These are phyloP conservation scores for Pilobolus umbonatus DNA, from an alignment of 192 early-diverging fungal species.

Conservation along the genomic window DNA sequence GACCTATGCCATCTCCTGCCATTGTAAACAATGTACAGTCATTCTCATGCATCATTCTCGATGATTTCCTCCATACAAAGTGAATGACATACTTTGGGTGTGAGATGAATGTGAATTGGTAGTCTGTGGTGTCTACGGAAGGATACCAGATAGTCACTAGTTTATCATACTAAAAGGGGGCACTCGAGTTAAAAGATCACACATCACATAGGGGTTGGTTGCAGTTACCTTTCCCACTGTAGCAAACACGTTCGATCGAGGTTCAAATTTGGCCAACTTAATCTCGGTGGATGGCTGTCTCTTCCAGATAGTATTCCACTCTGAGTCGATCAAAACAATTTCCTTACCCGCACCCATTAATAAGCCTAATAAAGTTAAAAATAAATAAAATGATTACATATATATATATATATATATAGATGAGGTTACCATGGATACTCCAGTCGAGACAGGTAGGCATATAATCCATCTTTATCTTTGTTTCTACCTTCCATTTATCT, in stretches of 20 bases:
- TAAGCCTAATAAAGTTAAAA: not conserved
- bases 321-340: slow-evolving; percentile 11
- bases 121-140: slow-evolving; percentile 10
- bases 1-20: slow-evolving; percentile 60
- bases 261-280: slow-evolving; percentile 52
- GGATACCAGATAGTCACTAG: slow-evolving; percentile 63
- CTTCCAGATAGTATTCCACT: slow-evolving; percentile 6
- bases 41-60: slow-evolving; percentile 6
- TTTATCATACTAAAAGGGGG: slow-evolving; percentile 48
- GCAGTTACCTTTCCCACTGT: slow-evolving; percentile 51
- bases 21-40: slow-evolving; percentile 57
- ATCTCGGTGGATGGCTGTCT: slow-evolving; percentile 32
- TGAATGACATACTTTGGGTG: slow-evolving; percentile 58
- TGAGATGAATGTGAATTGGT: slow-evolving; percentile 59
- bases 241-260: slow-evolving; percentile 56
- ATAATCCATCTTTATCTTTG: not conserved
- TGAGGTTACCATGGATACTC: slow-evolving; percentile 19
- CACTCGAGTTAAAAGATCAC: not conserved
- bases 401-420: not conserved
- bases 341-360: slow-evolving; percentile 21
- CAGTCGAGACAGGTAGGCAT: slow-evolving; percentile 19
- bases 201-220: too few relatives aligned
- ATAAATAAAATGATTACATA: not conserved
- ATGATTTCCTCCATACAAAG: slow-evolving; percentile 61
- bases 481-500: slow-evolving; percentile 8